These are phyloP conservation scores for Cyclostephanos tholiformis DNA, from an alignment of 108 stramenopile species.

Conservation along the genomic window DNA sequence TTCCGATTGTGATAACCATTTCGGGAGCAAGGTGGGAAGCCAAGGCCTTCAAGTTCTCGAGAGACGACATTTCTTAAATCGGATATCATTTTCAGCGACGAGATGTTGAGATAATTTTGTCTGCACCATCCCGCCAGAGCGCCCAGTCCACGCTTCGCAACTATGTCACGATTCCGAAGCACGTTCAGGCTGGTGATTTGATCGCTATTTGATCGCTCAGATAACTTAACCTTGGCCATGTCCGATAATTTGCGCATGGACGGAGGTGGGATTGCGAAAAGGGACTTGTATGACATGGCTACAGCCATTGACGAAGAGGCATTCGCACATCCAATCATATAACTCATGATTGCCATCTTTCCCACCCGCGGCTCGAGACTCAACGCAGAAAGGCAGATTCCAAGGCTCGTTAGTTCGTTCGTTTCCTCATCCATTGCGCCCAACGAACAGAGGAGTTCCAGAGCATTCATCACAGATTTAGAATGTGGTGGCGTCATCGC, in stretches of 20 bases:
- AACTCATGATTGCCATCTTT: conserved; percentile 78
- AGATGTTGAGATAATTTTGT: conserved; percentile 58
- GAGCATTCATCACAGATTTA: conserved; percentile 42
- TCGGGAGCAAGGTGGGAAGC: conserved; percentile 47
- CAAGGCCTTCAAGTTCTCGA: conserved; percentile 60
- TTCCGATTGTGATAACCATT: conserved; percentile 66
- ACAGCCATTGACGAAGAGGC: conserved; percentile 67
- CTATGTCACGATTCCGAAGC: conserved; percentile 52
- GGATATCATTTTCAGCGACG: conserved; percentile 63
- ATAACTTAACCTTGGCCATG: conserved; percentile 56
- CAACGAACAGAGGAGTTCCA: conserved; percentile 72
- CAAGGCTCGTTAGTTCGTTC: conserved; percentile 76
- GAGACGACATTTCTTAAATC: conserved; percentile 65
- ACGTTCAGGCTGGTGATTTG: conserved; percentile 72
- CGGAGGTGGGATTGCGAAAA: conserved; percentile 67
- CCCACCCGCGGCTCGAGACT: conserved; percentile 72
- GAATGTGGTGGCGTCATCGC: conserved; percentile 78
- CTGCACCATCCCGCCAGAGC: conserved; percentile 60
- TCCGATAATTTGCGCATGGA: conserved; percentile 56
- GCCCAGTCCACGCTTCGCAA: conserved; percentile 41
- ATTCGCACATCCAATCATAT: conserved; percentile 64
- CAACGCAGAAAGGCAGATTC: conserved; percentile 63
- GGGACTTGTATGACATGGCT: conserved; percentile 58
- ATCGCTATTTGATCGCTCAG: conserved; percentile 66
- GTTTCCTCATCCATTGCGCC: conserved; percentile 76